Conservation (phyloP, 2,329 filamentous ascomycete genomes). For the Alternaria consortialis region DNA sequence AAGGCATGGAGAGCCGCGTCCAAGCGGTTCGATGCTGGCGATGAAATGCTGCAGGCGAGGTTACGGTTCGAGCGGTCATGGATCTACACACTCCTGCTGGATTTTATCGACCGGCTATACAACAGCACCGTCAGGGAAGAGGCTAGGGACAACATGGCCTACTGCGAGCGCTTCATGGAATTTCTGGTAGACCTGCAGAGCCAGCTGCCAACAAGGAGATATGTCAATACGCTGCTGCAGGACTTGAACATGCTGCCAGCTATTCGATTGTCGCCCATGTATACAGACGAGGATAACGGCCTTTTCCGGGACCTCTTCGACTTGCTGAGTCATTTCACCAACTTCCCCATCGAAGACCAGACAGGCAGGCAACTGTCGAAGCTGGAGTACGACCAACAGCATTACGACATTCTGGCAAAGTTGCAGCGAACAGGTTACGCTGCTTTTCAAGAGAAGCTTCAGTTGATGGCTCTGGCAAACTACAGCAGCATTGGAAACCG, state of each 20-base stretch:
- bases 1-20: conserved; percentile 90
- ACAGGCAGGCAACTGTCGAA: conserved; percentile 78
- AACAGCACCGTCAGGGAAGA: conserved; percentile 43
- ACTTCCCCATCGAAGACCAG: conserved; percentile 92
- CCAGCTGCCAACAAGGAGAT: conserved; percentile 90
- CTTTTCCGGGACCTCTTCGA: conserved; percentile 82
- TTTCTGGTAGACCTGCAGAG: conserved; percentile 90
- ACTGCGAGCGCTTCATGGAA: conserved; percentile 93
- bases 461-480: conserved; percentile 90
- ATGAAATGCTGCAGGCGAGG: conserved; percentile 78
- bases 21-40: conserved; percentile 87
- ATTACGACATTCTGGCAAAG: conserved; percentile 78
- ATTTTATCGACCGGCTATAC: conserved; percentile 81
- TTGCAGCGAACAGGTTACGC: conserved; percentile 80
- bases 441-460: conserved; percentile 86
- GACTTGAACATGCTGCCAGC: conserved; percentile 85
- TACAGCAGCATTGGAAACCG: conserved; percentile 86
- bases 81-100: conserved; percentile 85
- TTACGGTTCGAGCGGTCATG: conserved; percentile 92
- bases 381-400: conserved; percentile 78
- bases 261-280: conserved; percentile 80
- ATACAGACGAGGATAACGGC: conserved; percentile 75
- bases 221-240: conserved; percentile 86
- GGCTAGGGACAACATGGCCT: conserved; percentile 71
- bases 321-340: conserved; percentile 85